phyloP scores from a whole-genome alignment of 1,284 basidiomycete species.

The Thelephora terrestris region DNA sequence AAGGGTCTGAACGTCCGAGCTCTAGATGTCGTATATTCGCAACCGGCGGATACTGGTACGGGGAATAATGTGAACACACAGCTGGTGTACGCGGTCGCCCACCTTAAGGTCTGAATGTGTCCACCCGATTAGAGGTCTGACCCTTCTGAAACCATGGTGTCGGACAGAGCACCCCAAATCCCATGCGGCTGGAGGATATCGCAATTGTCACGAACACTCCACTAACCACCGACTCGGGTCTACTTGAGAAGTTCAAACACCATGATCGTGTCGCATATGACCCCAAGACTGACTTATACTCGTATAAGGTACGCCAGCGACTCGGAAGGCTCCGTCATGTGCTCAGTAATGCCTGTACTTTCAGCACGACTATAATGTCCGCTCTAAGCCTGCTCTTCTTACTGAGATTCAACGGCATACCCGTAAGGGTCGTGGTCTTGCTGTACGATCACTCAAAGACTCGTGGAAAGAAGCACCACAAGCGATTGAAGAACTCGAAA shows the following conservation, averaged over 20 bases:
- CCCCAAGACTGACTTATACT: slow-evolving; percentile 75
- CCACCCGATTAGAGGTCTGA: not conserved
- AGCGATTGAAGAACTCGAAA: slow-evolving; percentile 78
- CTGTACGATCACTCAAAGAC: slow-evolving; percentile 78
- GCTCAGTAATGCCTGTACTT: not conserved
- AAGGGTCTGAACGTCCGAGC: slow-evolving; percentile 4
- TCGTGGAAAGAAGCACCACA: slow-evolving; percentile 81
- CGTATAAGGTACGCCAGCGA: slow-evolving; percentile 54
- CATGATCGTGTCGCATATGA: slow-evolving; percentile 77
- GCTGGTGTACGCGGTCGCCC: slow-evolving; percentile 74
- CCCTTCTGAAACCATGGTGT: slow-evolving; percentile 33
- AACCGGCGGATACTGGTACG: slow-evolving; percentile 76
- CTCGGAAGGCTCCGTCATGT: not conserved
- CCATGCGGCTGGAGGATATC: slow-evolving; percentile 78
- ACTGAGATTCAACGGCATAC: slow-evolving; percentile 76
- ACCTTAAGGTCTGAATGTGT: slow-evolving; percentile 46
- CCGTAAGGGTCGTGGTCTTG: slow-evolving; percentile 70
- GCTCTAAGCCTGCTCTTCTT: slow-evolving; percentile 72
- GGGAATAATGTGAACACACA: slow-evolving; percentile 81
- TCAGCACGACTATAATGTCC: slow-evolving; percentile 81
- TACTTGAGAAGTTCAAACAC: slow-evolving; percentile 68
- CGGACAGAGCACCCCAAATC: slow-evolving; percentile 41
- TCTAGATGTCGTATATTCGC: slow-evolving; percentile 67
- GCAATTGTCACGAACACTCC: slow-evolving; percentile 71
- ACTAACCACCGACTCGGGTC: slow-evolving; percentile 57